Conservation (phyloP, 1,139 yeast species). For the Candida sanyaensis region DNA sequence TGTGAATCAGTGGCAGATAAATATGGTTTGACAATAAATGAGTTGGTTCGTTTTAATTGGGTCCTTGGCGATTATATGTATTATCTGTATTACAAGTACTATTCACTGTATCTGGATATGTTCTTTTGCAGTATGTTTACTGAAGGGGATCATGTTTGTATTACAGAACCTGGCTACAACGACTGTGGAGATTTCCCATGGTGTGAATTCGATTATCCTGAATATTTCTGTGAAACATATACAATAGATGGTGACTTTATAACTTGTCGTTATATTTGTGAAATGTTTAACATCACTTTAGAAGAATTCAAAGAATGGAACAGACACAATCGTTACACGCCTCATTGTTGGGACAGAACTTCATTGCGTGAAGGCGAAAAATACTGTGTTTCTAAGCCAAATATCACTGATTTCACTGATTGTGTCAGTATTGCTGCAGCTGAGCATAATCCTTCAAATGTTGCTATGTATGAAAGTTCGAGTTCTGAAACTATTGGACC, state of each 20-base stretch:
- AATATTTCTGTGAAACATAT: not conserved
- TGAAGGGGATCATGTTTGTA: not conserved
- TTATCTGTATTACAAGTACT: not conserved
- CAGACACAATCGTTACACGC: not conserved
- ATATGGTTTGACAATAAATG: not conserved
- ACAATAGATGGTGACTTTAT: not conserved
- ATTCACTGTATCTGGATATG: not conserved
- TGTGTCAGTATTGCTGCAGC: not conserved
- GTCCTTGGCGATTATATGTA: not conserved
- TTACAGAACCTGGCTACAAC: not conserved
- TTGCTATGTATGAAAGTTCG: not conserved
- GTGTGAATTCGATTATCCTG: not conserved
- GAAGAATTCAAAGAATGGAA: constrained; percentile 1
- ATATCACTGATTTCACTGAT: not conserved
- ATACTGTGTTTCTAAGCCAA: constrained; percentile 1
- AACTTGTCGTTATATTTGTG: not conserved
- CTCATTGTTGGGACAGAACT: not conserved
- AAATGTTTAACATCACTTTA: not conserved
- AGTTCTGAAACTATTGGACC: not conserved
- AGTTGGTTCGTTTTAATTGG: not conserved
- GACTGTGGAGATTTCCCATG: not conserved
- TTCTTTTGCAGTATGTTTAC: not conserved
- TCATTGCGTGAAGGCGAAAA: not conserved
- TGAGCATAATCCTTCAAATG: not conserved
- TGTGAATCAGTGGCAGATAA: not conserved